Percentiles rank a stretch among this genome's conserved stretches.
These are phyloP conservation scores for Ganoderma sinense DNA, from an alignment of 1,284 basidiomycete species.

Conservation along the genomic window DNA sequence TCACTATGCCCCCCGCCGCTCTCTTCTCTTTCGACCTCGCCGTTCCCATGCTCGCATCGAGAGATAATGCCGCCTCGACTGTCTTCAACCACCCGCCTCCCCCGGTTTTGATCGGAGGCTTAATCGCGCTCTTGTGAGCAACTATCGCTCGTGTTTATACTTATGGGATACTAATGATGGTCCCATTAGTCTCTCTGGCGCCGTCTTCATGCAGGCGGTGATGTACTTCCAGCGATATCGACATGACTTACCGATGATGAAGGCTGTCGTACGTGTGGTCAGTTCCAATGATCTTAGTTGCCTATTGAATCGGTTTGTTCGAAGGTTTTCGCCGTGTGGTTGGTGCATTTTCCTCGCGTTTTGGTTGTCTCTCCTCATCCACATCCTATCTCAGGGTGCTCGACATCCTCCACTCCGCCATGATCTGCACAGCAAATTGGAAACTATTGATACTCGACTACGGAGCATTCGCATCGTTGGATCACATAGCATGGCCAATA, in stretches of 20 bases:
- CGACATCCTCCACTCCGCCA: constrained; percentile 21
- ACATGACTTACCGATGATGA: constrained; percentile 12
- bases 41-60: background rate
- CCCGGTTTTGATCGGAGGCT: constrained; percentile 26
- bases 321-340: constrained; percentile 26
- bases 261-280: constrained; percentile 16
- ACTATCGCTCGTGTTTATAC: background rate
- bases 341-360: background rate
- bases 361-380: background rate
- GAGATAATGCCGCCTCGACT: background rate
- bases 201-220: constrained; percentile 29
- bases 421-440: constrained; percentile 27
- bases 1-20: constrained; percentile 4
- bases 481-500: constrained; percentile 29
- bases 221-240: constrained; percentile 27
- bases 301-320: background rate
- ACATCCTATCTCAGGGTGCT: constrained; percentile 12
- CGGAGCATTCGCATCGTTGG: constrained; percentile 17
- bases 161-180: background rate
- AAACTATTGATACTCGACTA: constrained; percentile 22
- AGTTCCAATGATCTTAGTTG: background rate
- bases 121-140: constrained; percentile 27
- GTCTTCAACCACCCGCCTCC: constrained; percentile 26
- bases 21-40: background rate
- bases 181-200: constrained; percentile 24